Evolutionary conservation across 805 yeast species (phyloP), one percentile per base, ranked within the genome.

Genomic region (Metschnikowia similis): DNA sequence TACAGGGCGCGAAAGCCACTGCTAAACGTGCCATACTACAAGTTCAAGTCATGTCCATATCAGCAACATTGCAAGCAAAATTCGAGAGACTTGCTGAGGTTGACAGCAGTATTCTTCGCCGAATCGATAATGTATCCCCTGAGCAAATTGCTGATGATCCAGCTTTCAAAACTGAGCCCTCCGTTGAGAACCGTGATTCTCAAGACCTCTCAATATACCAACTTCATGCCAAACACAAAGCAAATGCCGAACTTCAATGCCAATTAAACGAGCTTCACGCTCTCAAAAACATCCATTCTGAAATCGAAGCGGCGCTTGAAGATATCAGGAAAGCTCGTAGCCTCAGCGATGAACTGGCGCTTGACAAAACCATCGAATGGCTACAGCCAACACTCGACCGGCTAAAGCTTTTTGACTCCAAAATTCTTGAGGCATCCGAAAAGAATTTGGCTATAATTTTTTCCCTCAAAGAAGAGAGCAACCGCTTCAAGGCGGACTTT

Each of bases 181-280:
- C 31, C 13, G 39, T 36, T 39, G 46, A 21, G 2, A 36, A 44
- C n/a, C 28, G 46, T 16, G 48, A 28, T 13, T 37, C 39, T 8
- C 47, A 36, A 17, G 35, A 32, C 21, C 34, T 54, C 30, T 46
- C 53, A 13, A 31, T 56, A 8, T 50, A 54, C 40, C 59, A 56
- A 39, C 47, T 56, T 11, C 51, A 56, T 32, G 55, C 57, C 17
- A 52, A 52, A 30, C 50, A 48, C 45, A 47, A 50, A 36, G 54
- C 51, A 8, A 41, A 51, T 9, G 54, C 56, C 11, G 48, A 46
- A 13, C 49, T 51, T 4, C 49, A 56, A 11, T 36, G 36, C 8
- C 51, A 54, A 21, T 58, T 70, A 41, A 59, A 65, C 32, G 61
- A 54, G 16, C 54, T 67, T 6, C 64, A 69, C 68, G 56, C 62